Evolutionary conservation across 495 filamentous ascomycete genomes (phyloP).

Genomic region (Podospora conica): DNA sequence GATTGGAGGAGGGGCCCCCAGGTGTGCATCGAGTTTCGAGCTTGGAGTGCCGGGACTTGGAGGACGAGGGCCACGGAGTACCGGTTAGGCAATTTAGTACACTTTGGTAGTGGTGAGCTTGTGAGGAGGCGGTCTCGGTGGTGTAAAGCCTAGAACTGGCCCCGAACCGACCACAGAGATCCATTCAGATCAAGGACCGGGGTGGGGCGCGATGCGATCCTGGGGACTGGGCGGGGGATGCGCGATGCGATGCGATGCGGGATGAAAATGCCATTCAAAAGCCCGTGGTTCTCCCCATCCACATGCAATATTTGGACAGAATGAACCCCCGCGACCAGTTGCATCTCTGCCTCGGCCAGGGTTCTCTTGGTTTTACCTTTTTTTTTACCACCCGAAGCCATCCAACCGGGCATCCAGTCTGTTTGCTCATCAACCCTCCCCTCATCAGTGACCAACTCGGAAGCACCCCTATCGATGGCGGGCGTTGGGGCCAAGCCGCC

Average conservation of each 20-base stretch:
- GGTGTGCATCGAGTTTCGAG: neutral
- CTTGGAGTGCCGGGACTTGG: neutral
- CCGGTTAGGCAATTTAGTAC: neutral
- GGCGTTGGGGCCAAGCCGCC: neutral
- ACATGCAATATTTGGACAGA: neutral
- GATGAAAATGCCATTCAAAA: neutral
- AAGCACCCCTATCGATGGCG: neutral
- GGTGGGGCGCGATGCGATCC: conserved; percentile 8
- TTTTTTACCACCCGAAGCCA: neutral
- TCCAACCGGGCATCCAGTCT: neutral
- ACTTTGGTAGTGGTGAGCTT: neutral
- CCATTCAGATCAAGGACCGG: conserved; percentile 9
- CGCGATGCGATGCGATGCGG: neutral
- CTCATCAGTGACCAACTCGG: no score
- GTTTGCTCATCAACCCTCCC: neutral
- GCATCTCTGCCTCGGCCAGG: no score
- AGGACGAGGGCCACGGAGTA: neutral
- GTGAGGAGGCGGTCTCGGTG: no score
- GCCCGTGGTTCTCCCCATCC: neutral
- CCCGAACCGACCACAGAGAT: neutral
- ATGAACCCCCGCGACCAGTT: neutral
- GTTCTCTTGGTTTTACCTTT: neutral
- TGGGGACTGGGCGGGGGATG: neutral
- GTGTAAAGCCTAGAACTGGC: neutral
- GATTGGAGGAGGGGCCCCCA: neutral